Percentiles rank a stretch among this genome's conserved stretches.
phyloP scores from a whole-genome alignment of 2,329 filamentous ascomycete species.

The Nemania sp. region DNA sequence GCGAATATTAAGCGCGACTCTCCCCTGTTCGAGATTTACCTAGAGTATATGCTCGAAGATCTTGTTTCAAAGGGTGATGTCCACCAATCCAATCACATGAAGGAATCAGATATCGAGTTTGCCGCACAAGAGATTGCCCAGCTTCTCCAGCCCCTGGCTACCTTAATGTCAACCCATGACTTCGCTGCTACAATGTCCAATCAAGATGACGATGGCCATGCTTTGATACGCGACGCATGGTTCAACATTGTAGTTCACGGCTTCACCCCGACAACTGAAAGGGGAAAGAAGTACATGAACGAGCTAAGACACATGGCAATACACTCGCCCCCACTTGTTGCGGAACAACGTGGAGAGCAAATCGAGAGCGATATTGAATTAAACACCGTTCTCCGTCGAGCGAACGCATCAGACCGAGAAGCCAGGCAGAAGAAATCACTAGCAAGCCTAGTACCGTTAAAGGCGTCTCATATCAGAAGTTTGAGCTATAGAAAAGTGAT shows the following conservation, averaged over 20 bases:
- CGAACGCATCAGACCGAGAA: slow-evolving; percentile 79
- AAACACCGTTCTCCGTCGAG: slow-evolving; percentile 88
- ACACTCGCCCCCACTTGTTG: slow-evolving; percentile 83
- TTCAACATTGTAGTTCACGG: slow-evolving; percentile 97
- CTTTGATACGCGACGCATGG: slow-evolving; percentile 88
- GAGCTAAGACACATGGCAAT: slow-evolving; percentile 85
- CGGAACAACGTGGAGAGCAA: slow-evolving; percentile 86
- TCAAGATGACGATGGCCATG: slow-evolving; percentile 70
- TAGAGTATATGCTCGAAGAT: slow-evolving; percentile 80
- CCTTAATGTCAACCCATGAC: slow-evolving; percentile 74
- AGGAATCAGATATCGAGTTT: slow-evolving; percentile 78
- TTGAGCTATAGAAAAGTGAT: slow-evolving; percentile 90
- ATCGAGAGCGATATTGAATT: slow-evolving; percentile 96
- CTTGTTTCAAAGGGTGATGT: slow-evolving; percentile 91
- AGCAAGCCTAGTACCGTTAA: slow-evolving; percentile 72
- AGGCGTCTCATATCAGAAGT: slow-evolving; percentile 76
- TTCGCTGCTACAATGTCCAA: slow-evolving; percentile 51
- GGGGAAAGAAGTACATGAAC: slow-evolving; percentile 71
- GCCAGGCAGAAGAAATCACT: slow-evolving; percentile 81
- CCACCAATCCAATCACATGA: slow-evolving; percentile 72
- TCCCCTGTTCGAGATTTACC: slow-evolving; percentile 79
- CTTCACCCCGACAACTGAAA: slow-evolving; percentile 74
- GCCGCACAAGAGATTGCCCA: slow-evolving; percentile 87
- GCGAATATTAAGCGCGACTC: slow-evolving; percentile 69
- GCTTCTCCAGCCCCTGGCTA: slow-evolving; percentile 82